Base-by-base conservation (phyloP, 2,329 filamentous ascomycete genomes). In the Zelopaecilomyces penicillatus region DNA sequence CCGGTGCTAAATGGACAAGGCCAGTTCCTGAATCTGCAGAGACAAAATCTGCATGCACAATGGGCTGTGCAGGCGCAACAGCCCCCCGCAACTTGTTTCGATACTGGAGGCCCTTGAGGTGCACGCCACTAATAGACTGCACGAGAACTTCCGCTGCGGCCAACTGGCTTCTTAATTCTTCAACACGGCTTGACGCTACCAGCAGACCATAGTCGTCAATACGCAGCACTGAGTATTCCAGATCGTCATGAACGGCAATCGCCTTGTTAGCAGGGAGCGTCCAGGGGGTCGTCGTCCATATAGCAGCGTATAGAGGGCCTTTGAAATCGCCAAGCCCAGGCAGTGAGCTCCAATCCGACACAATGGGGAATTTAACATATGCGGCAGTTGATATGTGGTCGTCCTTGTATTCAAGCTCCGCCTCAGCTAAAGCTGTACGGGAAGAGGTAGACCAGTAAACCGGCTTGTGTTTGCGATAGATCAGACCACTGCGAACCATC, bases 251-350 rank as follows among this genome's bases (percentile, higher is more conserved):
- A 32, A 97, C 75, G 3, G 88, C 90, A 60, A 98, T 89, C 0
- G 87, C 90, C 59, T 80, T 81, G 61, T 98, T 98, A 2, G 91
- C 90, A 0, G 93, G 91, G 5, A 98, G 70, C 0, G 93, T 98
- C 93, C 93, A 98, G 0, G 93, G 93, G 1, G 93, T 98, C 0
- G 93, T 98, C 2, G 93, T 98, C 93, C 93, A 98, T 42, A 97
- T 87, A n/a, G 93, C 75, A n/a, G 85, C 87, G 60, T 76, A 84
- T 8, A 96, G 59, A 5, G 71, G 66, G 4, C 73, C 71, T 5
- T 64, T 52, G 26, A 76, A 61, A 4, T 52, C 49, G 27, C 60
- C 53, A 41, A 76, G 55, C 8, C 60, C 62, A 0, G 64, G 57
- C 3, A 65, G 52, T 4, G 51, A 50, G 7, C 48, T 54, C 51